phyloP scores from a whole-genome alignment of 2,329 filamentous ascomycete species.

The Claviceps arundinis region DNA sequence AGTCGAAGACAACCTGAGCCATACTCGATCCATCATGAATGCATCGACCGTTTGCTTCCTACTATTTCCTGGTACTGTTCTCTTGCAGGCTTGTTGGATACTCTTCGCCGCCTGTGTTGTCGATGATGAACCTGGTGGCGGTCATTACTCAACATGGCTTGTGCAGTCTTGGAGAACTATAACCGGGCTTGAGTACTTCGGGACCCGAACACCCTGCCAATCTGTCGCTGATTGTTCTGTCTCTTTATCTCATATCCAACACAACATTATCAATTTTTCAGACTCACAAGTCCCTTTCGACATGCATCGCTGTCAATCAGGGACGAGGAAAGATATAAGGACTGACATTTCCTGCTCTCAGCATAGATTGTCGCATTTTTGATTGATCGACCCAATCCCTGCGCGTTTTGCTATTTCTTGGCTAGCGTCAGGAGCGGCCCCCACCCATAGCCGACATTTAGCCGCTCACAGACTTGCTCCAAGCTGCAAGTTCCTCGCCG shows the following conservation, averaged over 20 bases:
- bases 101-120: background rate
- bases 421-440: slow-evolving; percentile 5
- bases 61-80: background rate
- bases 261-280: background rate
- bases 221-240: background rate
- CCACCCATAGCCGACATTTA: slow-evolving; percentile 6
- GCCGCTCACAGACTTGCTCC: slow-evolving; percentile 3
- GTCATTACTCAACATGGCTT: background rate
- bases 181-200: background rate
- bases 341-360: slow-evolving; percentile 2
- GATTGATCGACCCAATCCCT: slow-evolving; percentile 6
- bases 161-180: background rate
- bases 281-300: background rate
- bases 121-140: background rate
- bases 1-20: background rate
- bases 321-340: background rate
- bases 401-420: slow-evolving; percentile 3
- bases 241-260: background rate
- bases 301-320: background rate
- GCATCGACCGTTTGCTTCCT: background rate
- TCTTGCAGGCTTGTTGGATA: background rate
- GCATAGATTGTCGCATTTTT: slow-evolving; percentile 3
- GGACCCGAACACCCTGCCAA: background rate
- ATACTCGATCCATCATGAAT: background rate
- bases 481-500: slow-evolving; percentile 2